Evolutionary conservation across 208 protist genomes (phyloP), one percentile per base, ranked within the genome.

Genomic region (Trypanosoma lewisi): DNA sequence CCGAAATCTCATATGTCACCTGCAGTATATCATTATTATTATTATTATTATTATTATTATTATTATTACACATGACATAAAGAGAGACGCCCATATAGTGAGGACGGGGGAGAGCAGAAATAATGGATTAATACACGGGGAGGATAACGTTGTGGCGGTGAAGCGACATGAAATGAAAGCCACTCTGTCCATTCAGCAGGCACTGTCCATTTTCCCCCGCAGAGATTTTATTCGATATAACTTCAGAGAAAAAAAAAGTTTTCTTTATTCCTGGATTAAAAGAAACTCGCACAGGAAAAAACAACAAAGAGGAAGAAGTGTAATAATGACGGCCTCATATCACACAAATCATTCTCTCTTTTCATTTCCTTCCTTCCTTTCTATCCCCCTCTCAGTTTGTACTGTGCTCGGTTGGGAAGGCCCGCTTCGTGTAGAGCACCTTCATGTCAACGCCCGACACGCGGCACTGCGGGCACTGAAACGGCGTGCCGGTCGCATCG

Each of bases 381-480:
- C n/a, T 14, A 51, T 31, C 23, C 36, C 34, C 19, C 33, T 54
- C 27, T 65, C 37, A 95, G 11, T 82, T 75, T 0, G 89, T 93
- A 39, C 83, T 91, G 71, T 91, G 75, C 73, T 95, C 85, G 4
- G 75, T 76, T 8, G 89, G 85, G 45, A 90, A 75, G 1, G 82
- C 75, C 36, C 89, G 80, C 7, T 75, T 57, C 0, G 78, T 89
- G 73, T 93, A 92, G 12, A 95, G 72, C 41, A 93, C 60, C 70
- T 93, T 93, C 25, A 83, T 77, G 41, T 95, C 89, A 37, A 65
- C 66, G 5, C 85, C 86, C n/a, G 75, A 71, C 77, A 93, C 76
- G 8, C 83, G 73, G 44, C 89, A 95, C 56, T 93, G 77, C 16
- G 79, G 75, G 60, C 89, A 95, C 64, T 93, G 89, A 76, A 87